Evolutionary conservation across 306 rosid species (phyloP), one percentile per base, ranked within the genome.

Genomic region (Castanea mollissima): DNA sequence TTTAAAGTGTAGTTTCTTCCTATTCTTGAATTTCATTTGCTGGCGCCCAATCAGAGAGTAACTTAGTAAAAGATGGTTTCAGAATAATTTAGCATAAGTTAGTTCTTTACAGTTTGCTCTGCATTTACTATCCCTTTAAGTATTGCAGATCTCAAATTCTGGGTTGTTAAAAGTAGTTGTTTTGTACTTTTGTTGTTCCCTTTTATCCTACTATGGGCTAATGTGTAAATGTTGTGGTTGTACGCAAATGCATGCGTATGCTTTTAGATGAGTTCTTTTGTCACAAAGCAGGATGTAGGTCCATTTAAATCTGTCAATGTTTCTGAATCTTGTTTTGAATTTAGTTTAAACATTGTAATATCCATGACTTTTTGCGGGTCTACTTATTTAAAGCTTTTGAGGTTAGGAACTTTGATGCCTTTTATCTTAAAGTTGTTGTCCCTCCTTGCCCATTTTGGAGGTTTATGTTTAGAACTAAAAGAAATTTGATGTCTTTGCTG

Each of bases 231-330:
- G 63, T 54, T 59, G 21, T 74, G 76, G 27, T 32, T 80, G 70
- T 78, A 56, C 49, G 4, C 71, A 20, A 16, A 8, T 74, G 77
- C 63, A 46, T 21, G 25, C 65, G 74, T 74, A 21, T 51, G 23
- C 31, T 63, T 74, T 75, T 60, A 14, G 74, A 34, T 67, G 65
- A 55, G 51, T 76, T 63, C 46, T 80, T 75, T 71, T 73, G 46
- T 62, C 55, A 20, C 3, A 67, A 56, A 69, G 60, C 65, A 65
- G 81, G 71, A 55, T 35, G 71, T 83, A 77, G 85, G 90, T 73
- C 78, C 86, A n/a, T 69, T 2, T 27, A 34, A 35, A 19, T 67
- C 27, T 34, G 38, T 51, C 72, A 14, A 56, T 21, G 19, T 60
- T 29, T 49, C 64, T 51, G 16, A 54, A 67, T 67, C 68, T 67